A percentile compares a stretch with the other conserved stretches of the same genome.
Conservation (phyloP, 2,329 filamentous ascomycete species). For the Fusarium fracticaudum region DNA sequence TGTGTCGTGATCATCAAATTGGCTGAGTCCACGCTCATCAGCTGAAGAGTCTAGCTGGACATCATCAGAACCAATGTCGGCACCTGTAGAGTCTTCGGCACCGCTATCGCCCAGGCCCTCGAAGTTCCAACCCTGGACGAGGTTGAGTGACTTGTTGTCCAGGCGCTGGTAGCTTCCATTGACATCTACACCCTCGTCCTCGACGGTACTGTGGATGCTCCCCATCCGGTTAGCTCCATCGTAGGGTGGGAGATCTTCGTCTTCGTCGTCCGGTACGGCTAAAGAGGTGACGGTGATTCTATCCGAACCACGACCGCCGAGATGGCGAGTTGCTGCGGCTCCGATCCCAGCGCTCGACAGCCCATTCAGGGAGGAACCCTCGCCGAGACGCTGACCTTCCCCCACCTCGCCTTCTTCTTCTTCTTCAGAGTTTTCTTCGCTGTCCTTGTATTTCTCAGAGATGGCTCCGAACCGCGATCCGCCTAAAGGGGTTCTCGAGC, state of each 20-base stretch:
- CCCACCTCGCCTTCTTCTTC: conserved; percentile 65
- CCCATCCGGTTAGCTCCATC: conserved; percentile 33
- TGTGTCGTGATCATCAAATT: conserved; percentile 43
- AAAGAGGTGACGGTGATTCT: conserved; percentile 47
- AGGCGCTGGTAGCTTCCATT: conserved; percentile 46
- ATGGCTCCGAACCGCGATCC: conserved; percentile 79
- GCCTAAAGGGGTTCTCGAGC: conserved; percentile 79
- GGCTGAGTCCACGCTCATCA: conserved; percentile 45
- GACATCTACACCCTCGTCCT: conserved; percentile 60
- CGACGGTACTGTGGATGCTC: conserved; percentile 55
- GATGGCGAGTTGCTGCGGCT: conserved; percentile 79
- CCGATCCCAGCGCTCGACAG: conserved; percentile 87
- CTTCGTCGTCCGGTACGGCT: conserved; percentile 41
- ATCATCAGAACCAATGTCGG: conserved; percentile 55
- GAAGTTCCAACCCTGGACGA: conserved; percentile 60
- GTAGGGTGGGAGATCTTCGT: conserved; percentile 49
- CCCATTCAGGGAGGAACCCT: conserved; percentile 84
- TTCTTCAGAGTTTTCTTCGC: conserved; percentile 56
- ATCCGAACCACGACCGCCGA: conserved; percentile 65
- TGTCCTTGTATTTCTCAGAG: conserved; percentile 68
- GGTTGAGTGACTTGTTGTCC: conserved; percentile 44
- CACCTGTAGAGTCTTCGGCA: conserved; percentile 45
- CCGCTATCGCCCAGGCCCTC: conserved; percentile 47
- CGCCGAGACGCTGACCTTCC: conserved; percentile 89
- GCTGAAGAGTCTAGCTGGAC: conserved; percentile 54